Percentiles rank a stretch among this genome's conserved stretches.
Evolutionary conservation across 1,284 basidiomycete species (phyloP).

Genomic region (Coniophora puteana): DNA sequence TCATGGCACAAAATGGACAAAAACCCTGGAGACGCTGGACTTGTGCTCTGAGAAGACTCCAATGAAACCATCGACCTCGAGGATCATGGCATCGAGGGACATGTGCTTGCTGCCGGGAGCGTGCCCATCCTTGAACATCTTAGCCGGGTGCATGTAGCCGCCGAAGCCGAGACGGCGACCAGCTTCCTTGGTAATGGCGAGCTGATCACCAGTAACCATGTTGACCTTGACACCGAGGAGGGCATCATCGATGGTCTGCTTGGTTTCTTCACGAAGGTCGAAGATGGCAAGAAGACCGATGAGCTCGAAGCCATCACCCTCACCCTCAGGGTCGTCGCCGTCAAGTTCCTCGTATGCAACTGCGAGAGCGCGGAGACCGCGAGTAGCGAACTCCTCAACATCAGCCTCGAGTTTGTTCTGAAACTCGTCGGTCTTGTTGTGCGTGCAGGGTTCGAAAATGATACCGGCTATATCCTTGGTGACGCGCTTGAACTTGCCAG

Average conservation of each 20-base stretch:
- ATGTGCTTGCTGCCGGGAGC: constrained; percentile 64
- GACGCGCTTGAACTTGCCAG: constrained; percentile 91
- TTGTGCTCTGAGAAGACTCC: constrained; percentile 91
- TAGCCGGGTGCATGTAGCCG: constrained; percentile 86
- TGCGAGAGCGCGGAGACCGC: constrained; percentile 94
- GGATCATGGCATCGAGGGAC: constrained; percentile 78
- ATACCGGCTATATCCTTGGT: constrained; percentile 98
- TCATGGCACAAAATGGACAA: constrained; percentile 75
- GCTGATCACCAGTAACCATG: constrained; percentile 99
- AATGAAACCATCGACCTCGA: constrained; percentile 77
- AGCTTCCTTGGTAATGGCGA: constrained; percentile 99
- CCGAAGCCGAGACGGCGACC: constrained; percentile 94
- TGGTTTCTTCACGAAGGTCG: constrained; percentile 94
- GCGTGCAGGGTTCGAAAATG: constrained; percentile 89
- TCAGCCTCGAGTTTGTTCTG: constrained; percentile 89
- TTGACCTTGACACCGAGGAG: constrained; percentile 96
- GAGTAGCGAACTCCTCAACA: constrained; percentile 88
- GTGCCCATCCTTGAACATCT: constrained; percentile 79
- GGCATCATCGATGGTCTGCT: constrained; percentile 95
- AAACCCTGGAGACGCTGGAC: constrained; percentile 84
- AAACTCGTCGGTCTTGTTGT: constrained; percentile 88
- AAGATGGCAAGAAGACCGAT: constrained; percentile 94
- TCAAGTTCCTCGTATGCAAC: constrained; percentile 91
- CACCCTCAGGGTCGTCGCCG: constrained; percentile 68
- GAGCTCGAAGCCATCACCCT: constrained; percentile 92